These are phyloP conservation scores for Sarocladiaceae sp. DNA, from an alignment of 2,329 filamentous ascomycete genomes.

Conservation along the genomic window DNA sequence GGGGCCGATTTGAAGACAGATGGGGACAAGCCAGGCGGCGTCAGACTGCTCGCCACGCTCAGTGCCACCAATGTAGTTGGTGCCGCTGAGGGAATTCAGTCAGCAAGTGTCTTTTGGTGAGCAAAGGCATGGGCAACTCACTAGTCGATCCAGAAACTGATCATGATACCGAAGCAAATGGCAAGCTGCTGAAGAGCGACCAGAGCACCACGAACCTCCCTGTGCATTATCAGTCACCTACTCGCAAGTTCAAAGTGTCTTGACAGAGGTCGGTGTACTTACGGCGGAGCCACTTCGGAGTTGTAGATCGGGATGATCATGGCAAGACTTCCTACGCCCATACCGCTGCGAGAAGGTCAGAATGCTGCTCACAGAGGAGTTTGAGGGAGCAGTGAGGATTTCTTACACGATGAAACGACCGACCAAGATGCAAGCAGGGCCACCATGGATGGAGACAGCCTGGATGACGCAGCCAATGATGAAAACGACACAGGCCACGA, in stretches of 20 bases:
- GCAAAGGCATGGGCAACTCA: slow-evolving; percentile 16
- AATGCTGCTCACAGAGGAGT: background rate
- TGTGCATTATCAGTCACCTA: slow-evolving; percentile 12
- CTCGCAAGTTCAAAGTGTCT: background rate
- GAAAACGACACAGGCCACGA: slow-evolving; percentile 61
- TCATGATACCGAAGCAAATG: slow-evolving; percentile 58
- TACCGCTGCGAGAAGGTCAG: slow-evolving; percentile 34
- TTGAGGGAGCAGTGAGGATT: background rate
- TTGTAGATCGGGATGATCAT: slow-evolving; percentile 58
- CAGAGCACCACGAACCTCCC: slow-evolving; percentile 34
- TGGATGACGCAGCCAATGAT: slow-evolving; percentile 66
- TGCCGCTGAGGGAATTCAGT: slow-evolving; percentile 35
- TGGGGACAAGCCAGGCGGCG: slow-evolving; percentile 67
- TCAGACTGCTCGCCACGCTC: slow-evolving; percentile 46
- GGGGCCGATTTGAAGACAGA: slow-evolving; percentile 64
- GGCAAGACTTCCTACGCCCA: slow-evolving; percentile 62
- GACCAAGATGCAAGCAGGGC: slow-evolving; percentile 56
- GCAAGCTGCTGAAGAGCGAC: slow-evolving; percentile 45
- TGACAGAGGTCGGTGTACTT: slow-evolving; percentile 11
- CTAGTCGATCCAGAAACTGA: slow-evolving; percentile 59
- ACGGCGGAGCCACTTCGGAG: slow-evolving; percentile 38
- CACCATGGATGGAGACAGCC: slow-evolving; percentile 50
- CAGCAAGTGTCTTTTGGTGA: background rate
- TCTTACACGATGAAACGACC: slow-evolving; percentile 62
- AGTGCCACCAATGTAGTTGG: slow-evolving; percentile 58